Base-by-base conservation (phyloP, 805 yeast genomes). In the Yarrowia osloensis region DNA sequence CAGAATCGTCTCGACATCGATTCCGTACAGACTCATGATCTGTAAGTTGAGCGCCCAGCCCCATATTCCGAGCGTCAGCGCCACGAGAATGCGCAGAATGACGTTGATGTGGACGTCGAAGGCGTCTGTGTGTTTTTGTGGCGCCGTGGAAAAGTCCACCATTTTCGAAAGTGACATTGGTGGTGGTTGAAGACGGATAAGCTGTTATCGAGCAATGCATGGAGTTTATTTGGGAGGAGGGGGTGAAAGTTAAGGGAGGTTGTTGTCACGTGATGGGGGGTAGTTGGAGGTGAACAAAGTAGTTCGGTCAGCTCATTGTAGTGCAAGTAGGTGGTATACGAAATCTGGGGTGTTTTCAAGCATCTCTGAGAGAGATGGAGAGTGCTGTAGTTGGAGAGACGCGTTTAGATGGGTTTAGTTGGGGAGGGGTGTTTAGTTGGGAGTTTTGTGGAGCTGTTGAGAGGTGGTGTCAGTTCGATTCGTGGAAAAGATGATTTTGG, bases 81-180 rank as follows among this genome's bases (percentile, higher is more conserved):
- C 71, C 15, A 71, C 69, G 19, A 71, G 70, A 8, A 74, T 70
- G n/a, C 79, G 73, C 70, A 81, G 84, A 1, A 87, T 85, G n/a
- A 82, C 73, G 0, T 88, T 87, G 44, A 81, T 71, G 55, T 74
- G 66, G 26, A 71, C 67, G 65, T 79, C 81, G 31, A 63, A 63
- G 39, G 59, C 28, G 37, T 63, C 66, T 11, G 66, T 44, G 13
- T 12, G 12, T 5, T 31, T 19, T 61, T 61, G 28, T 2, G 63
- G 63, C 28, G 63, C 63, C 3, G 47, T 26, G 1, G 49, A 39
- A 40, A 57, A 57, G 63, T 57, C 63, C 37, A 57, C 28, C 49
- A 57, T 55, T 17, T 22, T 29, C 19, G 9, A 9, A 17, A n/a
- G 22, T 8, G n/a, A 5, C 7, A 1, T 28, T 9, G 15, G 15